Percentiles rank a stretch among this genome's conserved stretches.
phyloP scores from a whole-genome alignment of 768 basidiomycete species.

The Russula olivacea region DNA sequence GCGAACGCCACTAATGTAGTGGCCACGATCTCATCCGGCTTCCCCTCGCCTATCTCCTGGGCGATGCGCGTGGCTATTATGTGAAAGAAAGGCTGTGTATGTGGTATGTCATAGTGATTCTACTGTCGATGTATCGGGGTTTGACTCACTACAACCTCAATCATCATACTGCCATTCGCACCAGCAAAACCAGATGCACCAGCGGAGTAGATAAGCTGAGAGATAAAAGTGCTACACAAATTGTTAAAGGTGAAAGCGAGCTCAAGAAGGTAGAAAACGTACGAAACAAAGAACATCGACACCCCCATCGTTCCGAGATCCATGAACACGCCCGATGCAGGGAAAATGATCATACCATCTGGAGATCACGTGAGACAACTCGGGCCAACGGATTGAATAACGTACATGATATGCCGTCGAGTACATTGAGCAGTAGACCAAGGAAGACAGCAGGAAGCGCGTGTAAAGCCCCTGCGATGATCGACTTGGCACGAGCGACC shows the following conservation, averaged over 20 bases:
- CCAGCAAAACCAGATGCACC: constrained; percentile 88
- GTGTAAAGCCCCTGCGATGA: constrained; percentile 26
- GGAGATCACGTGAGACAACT: neutral
- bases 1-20: constrained; percentile 89
- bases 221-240: constrained; percentile 52
- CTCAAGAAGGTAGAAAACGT: constrained; percentile 27
- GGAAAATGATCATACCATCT: constrained; percentile 98
- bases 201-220: constrained; percentile 78
- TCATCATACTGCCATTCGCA: constrained; percentile 96
- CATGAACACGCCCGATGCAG: constrained; percentile 71
- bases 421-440: constrained; percentile 78
- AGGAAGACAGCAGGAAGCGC: constrained; percentile 80
- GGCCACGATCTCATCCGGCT: constrained; percentile 70
- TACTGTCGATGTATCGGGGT: neutral
- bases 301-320: constrained; percentile 85
- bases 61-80: constrained; percentile 79
- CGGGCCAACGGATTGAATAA: constrained; percentile 22
- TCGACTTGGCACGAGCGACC: constrained; percentile 8
- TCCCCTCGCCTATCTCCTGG: constrained; percentile 59
- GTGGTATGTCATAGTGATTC: neutral
- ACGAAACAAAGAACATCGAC: constrained; percentile 91
- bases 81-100: constrained; percentile 86
- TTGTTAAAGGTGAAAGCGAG: neutral
- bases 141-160: constrained; percentile 77
- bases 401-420: constrained; percentile 91